phyloP scores from a whole-genome alignment of 2,329 filamentous ascomycete genomes.

The Trichoderma sp. region DNA sequence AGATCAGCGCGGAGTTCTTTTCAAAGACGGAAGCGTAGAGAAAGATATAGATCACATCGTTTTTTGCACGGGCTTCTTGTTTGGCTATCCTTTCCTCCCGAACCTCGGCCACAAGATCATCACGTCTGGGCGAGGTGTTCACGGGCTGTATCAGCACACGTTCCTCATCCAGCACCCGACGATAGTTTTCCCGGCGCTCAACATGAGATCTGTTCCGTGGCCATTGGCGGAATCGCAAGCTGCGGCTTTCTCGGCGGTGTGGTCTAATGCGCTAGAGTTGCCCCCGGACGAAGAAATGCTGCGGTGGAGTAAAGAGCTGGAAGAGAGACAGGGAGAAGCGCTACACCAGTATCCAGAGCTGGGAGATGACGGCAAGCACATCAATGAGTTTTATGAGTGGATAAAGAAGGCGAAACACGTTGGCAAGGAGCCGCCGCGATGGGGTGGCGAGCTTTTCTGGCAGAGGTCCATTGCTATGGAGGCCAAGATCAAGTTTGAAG shows the following conservation, averaged over 20 bases:
- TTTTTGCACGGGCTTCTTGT: slow-evolving; percentile 90
- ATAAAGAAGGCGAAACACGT: slow-evolving; percentile 49
- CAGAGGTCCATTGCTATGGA: slow-evolving; percentile 66
- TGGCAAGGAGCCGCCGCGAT: slow-evolving; percentile 70
- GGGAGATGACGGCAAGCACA: slow-evolving; percentile 62
- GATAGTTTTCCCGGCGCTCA: slow-evolving; percentile 72
- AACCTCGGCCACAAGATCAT: slow-evolving; percentile 54
- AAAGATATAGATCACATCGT: slow-evolving; percentile 71
- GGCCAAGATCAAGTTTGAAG: slow-evolving; percentile 72
- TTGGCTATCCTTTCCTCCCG: slow-evolving; percentile 72
- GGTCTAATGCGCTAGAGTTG: slow-evolving; percentile 68
- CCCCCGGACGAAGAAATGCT: slow-evolving; percentile 67
- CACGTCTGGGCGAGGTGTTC: slow-evolving; percentile 67
- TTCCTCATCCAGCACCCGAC: slow-evolving; percentile 77
- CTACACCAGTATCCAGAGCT: slow-evolving; percentile 34
- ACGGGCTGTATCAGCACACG: slow-evolving; percentile 76
- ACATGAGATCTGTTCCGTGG: slow-evolving; percentile 87
- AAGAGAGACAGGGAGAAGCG: slow-evolving; percentile 44
- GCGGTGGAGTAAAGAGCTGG: slow-evolving; percentile 65
- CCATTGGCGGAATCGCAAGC: slow-evolving; percentile 77
- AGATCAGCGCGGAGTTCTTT: slow-evolving; percentile 61
- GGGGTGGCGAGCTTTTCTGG: slow-evolving; percentile 73
- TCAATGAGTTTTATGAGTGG: slow-evolving; percentile 70
- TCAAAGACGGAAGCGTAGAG: slow-evolving; percentile 67
- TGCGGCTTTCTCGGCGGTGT: slow-evolving; percentile 74